phyloP scores from a whole-genome alignment of 768 basidiomycete species.

The Stropharia rugosoannulata region DNA sequence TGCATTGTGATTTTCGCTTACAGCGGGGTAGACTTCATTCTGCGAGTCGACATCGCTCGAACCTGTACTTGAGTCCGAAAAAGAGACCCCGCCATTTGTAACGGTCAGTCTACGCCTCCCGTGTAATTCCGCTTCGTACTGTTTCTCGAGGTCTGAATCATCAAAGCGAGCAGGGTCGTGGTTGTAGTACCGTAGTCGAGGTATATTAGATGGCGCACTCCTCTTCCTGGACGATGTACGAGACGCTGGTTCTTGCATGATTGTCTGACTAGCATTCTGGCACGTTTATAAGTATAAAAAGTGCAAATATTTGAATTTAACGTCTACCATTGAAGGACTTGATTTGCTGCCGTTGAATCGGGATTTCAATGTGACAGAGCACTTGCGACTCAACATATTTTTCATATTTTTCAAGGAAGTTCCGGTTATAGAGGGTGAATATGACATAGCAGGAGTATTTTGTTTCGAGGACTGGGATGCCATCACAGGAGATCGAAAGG shows the following conservation, averaged over 20 bases:
- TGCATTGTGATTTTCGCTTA: background rate
- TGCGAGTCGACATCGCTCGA: slow-evolving; percentile 28
- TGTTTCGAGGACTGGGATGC: slow-evolving; percentile 26
- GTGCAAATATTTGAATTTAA: background rate
- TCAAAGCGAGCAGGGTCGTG: slow-evolving; percentile 26
- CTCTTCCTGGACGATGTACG: slow-evolving; percentile 6
- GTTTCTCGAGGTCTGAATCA: slow-evolving; percentile 45
- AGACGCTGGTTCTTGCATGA: background rate
- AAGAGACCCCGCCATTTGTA: slow-evolving; percentile 41
- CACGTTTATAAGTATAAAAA: background rate
- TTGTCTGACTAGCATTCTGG: background rate
- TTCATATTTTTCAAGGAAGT: slow-evolving; percentile 29
- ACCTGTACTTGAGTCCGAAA: slow-evolving; percentile 41
- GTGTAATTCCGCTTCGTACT: slow-evolving; percentile 35
- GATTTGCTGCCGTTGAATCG: slow-evolving; percentile 14
- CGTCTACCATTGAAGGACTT: slow-evolving; percentile 12
- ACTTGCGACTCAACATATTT: slow-evolving; percentile 28
- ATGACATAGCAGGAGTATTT: background rate
- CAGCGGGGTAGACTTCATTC: background rate
- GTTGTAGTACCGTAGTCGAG: slow-evolving; percentile 27
- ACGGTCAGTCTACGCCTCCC: slow-evolving; percentile 43
- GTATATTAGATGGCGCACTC: slow-evolving; percentile 30
- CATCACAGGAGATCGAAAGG: slow-evolving; percentile 38
- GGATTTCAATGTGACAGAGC: slow-evolving; percentile 22
- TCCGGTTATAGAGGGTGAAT: slow-evolving; percentile 14